Evolutionary conservation across 2,329 filamentous ascomycete genomes (phyloP), one percentile per base, ranked within the genome.

Genomic region (Colletotrichum falcatum): DNA sequence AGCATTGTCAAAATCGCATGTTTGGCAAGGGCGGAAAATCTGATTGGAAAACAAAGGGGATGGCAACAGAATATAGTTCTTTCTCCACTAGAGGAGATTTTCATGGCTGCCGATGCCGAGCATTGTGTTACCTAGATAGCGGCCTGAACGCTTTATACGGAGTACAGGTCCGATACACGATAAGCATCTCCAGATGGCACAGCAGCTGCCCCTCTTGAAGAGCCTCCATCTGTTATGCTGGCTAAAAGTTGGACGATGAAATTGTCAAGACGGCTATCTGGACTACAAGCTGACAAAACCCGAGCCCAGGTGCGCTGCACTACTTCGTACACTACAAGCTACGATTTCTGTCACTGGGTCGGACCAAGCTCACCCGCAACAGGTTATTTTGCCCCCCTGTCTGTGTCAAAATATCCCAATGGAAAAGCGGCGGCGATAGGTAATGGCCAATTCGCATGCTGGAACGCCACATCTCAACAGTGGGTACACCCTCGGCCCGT

Each of bases 331-430:
- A 42, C 30, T 7, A 33, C 30, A 4, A 33, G 4, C 30, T 33
- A 18, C n/a, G 33, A 35, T 18, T n/a, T n/a, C n/a, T n/a, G n/a
- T n/a, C 30, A 12, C n/a, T 14, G 51, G 23, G 26, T 18, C 51
- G 49, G 56, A 61, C 37, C 56, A 61, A 30, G 26, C 42, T 44
- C 23, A 61, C 37, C 56, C 64, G 51, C 53, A 63, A 53, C 64
- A 71, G 51, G 51, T 56, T 58, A 67, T 62, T 46, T 33, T 33
- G 53, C 55, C 56, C 28, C 64, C 56, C 49, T 53, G 67, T 44
- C 49, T 42, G 26, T 63, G 49, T 23, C 46, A 26, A 64, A 16
- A 37, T 28, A 6, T 65, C 35, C 35, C 28, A 7, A 37, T 39
- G 26, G 26, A 33, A 63, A 42, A 56, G 49, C 39, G 5, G 59